Conservation (phyloP, 1,139 yeast genomes). For the Pichia sp. region DNA sequence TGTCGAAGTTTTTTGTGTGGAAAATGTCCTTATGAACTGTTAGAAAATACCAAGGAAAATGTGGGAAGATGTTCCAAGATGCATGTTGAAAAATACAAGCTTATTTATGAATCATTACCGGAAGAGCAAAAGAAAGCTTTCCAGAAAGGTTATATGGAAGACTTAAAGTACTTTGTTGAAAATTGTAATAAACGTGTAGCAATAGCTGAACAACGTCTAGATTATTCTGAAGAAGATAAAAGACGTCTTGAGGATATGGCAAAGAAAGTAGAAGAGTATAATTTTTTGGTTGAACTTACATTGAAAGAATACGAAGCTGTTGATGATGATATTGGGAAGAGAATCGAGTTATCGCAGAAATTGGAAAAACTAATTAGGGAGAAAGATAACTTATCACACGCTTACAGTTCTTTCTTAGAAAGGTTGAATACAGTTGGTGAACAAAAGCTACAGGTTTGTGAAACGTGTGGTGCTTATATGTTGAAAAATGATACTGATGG, state of each 20-base stretch:
- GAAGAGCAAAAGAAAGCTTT: slow-evolving; percentile 12
- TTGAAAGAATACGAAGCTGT: slow-evolving; percentile 37
- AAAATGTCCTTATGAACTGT: slow-evolving; percentile 81
- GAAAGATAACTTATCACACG: slow-evolving; percentile 44
- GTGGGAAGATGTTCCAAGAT: slow-evolving; percentile 73
- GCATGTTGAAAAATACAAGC: slow-evolving; percentile 69
- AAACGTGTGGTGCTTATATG: slow-evolving; percentile 83
- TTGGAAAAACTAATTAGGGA: slow-evolving; percentile 39
- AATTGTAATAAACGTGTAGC: slow-evolving; percentile 66
- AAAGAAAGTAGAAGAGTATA: slow-evolving; percentile 58
- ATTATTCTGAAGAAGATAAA: slow-evolving; percentile 60
- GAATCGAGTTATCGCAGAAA: slow-evolving; percentile 39
- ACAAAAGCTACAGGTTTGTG: slow-evolving; percentile 87
- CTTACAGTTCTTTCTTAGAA: slow-evolving; percentile 56
- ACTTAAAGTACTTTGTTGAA: slow-evolving; percentile 46
- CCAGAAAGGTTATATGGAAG: slow-evolving; percentile 29
- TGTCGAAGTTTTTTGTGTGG: slow-evolving; percentile 82
- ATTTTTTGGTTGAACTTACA: slow-evolving; percentile 59
- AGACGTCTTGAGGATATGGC: slow-evolving; percentile 52
- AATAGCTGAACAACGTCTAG: slow-evolving; percentile 59
- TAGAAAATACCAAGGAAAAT: slow-evolving; percentile 77
- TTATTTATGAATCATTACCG: slow-evolving; percentile 48
- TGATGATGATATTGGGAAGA: slow-evolving; percentile 44
- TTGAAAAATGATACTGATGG: slow-evolving; percentile 84
- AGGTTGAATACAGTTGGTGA: slow-evolving; percentile 81